Evolutionary conservation across 2,329 filamentous ascomycete genomes (phyloP).

Genomic region (Fusarium sp.): DNA sequence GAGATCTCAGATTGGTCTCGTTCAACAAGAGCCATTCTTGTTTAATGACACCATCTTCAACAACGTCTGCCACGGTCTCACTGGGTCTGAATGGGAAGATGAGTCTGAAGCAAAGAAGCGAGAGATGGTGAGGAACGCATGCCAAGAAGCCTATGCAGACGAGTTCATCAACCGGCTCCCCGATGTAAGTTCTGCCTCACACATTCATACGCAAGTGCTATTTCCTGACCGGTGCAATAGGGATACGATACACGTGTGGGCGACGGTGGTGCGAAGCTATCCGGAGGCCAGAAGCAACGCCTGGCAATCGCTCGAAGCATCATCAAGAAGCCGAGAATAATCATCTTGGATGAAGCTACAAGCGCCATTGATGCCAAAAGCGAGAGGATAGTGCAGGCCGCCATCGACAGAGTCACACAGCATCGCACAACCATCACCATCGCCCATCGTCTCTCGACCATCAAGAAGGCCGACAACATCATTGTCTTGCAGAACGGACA

Average conservation of each 20-base stretch:
- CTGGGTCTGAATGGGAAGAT: conserved; percentile 52
- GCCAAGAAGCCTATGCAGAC: conserved; percentile 62
- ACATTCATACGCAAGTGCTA: no score
- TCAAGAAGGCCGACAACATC: conserved; percentile 72
- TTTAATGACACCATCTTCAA: conserved; percentile 62
- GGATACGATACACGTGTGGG: conserved; percentile 60
- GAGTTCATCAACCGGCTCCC: conserved; percentile 65
- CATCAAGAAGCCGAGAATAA: conserved; percentile 65
- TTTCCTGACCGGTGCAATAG: conserved; percentile 31
- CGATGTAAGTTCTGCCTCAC: conserved; percentile 38
- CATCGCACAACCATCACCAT: conserved; percentile 73
- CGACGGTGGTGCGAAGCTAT: conserved; percentile 68
- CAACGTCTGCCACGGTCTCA: conserved; percentile 60
- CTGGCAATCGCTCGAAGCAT: conserved; percentile 66
- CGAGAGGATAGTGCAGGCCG: conserved; percentile 57
- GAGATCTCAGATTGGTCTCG: conserved; percentile 49
- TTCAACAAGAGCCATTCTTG: conserved; percentile 66
- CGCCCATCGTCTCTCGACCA: conserved; percentile 69
- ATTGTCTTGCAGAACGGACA: conserved; percentile 70
- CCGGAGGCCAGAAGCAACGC: conserved; percentile 67
- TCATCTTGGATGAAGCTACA: conserved; percentile 76
- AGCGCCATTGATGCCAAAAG: conserved; percentile 59
- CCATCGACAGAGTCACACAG: conserved; percentile 51
- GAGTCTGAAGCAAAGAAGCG: conserved; percentile 53
- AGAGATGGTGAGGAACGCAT: conserved; percentile 59